These are phyloP conservation scores for Phytophthora boehmeriae DNA, from an alignment of 352 stramenopile species.

Conservation along the genomic window DNA sequence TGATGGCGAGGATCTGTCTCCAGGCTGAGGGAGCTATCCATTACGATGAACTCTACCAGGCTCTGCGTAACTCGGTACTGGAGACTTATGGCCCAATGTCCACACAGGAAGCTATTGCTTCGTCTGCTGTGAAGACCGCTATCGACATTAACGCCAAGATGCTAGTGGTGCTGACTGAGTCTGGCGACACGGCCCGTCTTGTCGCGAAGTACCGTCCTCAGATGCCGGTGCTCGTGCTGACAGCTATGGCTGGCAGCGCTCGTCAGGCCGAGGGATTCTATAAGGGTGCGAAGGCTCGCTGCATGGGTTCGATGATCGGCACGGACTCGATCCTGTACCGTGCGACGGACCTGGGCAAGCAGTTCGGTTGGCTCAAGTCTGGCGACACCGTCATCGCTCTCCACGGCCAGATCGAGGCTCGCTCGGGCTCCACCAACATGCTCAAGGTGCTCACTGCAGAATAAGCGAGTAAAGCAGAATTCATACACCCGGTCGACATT, in stretches of 20 bases:
- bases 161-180: conserved; percentile 97
- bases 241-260: conserved; percentile 62
- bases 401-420: conserved; percentile 90
- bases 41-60: conserved; percentile 89
- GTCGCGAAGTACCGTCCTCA: conserved; percentile 95
- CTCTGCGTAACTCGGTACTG: conserved; percentile 76
- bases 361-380: conserved; percentile 87
- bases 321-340: conserved; percentile 92
- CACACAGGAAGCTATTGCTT: conserved; percentile 94
- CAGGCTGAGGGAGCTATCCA: conserved; percentile 92
- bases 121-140: conserved; percentile 97
- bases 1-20: conserved; percentile 94
- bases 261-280: conserved; percentile 72
- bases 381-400: conserved; percentile 90
- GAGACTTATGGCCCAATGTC: conserved; percentile 70
- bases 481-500: neutral
- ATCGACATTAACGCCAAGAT: conserved; percentile 97
- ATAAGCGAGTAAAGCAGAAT: conserved; percentile 31
- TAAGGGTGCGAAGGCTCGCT: conserved; percentile 69
- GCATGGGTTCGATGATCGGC: conserved; percentile 89
- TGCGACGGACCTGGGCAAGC: conserved; percentile 86
- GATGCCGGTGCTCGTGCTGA: conserved; percentile 69
- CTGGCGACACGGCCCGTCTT: conserved; percentile 92
- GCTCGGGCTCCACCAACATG: conserved; percentile 91
- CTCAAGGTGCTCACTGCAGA: conserved; percentile 91